Conservation (phyloP, 2,329 filamentous ascomycete genomes). For the Helminthosporium solani region DNA sequence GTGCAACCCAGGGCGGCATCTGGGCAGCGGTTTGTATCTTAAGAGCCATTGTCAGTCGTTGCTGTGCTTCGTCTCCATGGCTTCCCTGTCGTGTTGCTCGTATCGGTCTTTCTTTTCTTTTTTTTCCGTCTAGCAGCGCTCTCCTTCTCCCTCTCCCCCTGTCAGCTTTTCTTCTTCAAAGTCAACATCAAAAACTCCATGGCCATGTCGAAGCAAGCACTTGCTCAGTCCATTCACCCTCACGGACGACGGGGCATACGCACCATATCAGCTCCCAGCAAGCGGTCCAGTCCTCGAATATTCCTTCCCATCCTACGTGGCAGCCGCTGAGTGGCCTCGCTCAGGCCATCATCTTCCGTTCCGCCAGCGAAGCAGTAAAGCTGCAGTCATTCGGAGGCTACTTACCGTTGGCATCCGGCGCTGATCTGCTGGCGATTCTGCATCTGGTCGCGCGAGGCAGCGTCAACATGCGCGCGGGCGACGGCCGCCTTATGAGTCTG, state of each 20-base stretch:
- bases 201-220: slow-evolving; percentile 12
- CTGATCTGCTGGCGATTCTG: slow-evolving; percentile 5
- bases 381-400: slow-evolving; percentile 19
- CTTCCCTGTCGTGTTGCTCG: slow-evolving; percentile 16
- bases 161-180: slow-evolving; percentile 9
- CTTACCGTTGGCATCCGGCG: slow-evolving; percentile 16
- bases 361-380: too few species aligned
- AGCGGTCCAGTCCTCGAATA: slow-evolving; percentile 20
- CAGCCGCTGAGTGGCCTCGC: slow-evolving; percentile 45
- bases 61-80: slow-evolving; percentile 3
- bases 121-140: slow-evolving; percentile 20
- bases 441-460: slow-evolving; percentile 13
- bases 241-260: slow-evolving; percentile 12
- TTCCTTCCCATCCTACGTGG: slow-evolving; percentile 40
- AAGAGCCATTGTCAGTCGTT: too few species aligned
- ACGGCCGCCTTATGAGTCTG: slow-evolving; percentile 26
- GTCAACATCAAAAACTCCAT: slow-evolving; percentile 7
- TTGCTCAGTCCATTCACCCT: too few species aligned
- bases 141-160: slow-evolving; percentile 10
- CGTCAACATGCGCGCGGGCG: slow-evolving; percentile 20
- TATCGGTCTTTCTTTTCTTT: slow-evolving; percentile 15
- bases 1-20: neutral
- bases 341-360: slow-evolving; percentile 36
- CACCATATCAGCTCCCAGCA: slow-evolving; percentile 24
- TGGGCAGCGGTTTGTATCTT: neutral